Base-by-base conservation (phyloP, 1,139 yeast species). In the Hansenula anomala region DNA sequence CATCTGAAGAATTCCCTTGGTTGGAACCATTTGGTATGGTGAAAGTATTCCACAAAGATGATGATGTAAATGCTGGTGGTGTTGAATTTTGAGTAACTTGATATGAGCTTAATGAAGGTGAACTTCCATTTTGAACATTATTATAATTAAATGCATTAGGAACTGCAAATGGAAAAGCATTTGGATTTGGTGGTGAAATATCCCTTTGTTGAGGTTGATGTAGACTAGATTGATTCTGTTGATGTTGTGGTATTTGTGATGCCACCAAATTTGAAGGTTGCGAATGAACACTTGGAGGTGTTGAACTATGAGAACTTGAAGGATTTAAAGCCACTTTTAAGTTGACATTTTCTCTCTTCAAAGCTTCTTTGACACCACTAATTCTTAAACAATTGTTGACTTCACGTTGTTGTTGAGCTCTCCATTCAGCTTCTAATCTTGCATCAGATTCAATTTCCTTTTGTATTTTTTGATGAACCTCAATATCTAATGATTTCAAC, bases 341-440 rank as follows among this genome's bases (percentile, higher is more conserved):
- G 12, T 30, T 31, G 8, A 32, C 36, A 20, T 43, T 42, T 30
- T 54, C 48, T 13, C 18, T 22, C 10, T 36, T 37, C 9, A 47
- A 26, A 1, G 18, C n/a, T 5, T 48, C 41, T 32, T 36, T 39
- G 13, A 44, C 26, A 9, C 46, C 39, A 4, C 45, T 33, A 1
- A 45, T 48, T 28, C 46, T 47, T 6, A 34, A 28, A 38, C 60
- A 56, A 33, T 49, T 45, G 11, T 37, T 38, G 3, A 52, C 60
- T 35, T 55, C 59, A 17, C 50, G 47, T 32, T 49, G 52, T 38
- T 50, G 56, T 27, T 47, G 50, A 11, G 55, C 60, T 45, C 63
- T 55, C 68, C 69, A 64, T 34, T 54, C 56, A 2, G 63, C 56
- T 40, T 63, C 68, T 9, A 58, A 43, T 31, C 48, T 51, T 19